Base-by-base conservation (phyloP, 1,139 yeast species). In the Saccharomyces hybrid region DNA sequence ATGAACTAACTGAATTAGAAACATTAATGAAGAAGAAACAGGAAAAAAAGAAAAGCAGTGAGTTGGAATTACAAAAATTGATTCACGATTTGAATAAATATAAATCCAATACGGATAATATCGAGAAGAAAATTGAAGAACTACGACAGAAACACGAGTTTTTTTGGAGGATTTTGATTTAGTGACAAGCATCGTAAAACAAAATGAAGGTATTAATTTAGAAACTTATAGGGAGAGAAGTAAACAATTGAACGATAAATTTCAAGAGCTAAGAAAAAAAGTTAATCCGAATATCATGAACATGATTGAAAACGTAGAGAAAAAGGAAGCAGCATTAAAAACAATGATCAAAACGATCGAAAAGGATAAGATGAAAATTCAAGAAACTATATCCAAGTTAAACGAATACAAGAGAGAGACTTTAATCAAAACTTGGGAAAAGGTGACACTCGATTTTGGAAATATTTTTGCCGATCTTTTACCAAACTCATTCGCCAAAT, bases 291-390 rank as follows among this genome's bases (percentile, higher is more conserved):
- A 90, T 65, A 93, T 93, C 58, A 88, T 91, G 91, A 84, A 85
- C 63, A 88, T 90, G 89, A 89, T 95, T 61, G 98, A 91, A 64
- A 88, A 85, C 60, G 96, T 90, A 20, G 97, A 91, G 68, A 88
- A 86, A 76, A 89, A 90, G 66, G 98, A 91, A 68, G 71, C 77
- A 2, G 78, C 93, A 7, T 76, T 95, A 63, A 84, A 82, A 62
- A 80, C 81, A 6, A 90, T 89, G 91, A 85, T 95, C 56, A 80
- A 78, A 54, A 90, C 96, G 3, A 90, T 95, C 62, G 96, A 88
- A 65, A 88, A 84, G 69, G 99, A 95, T 71, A 90, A 91, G 70
- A 73, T 82, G 20, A 93, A 93, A 74, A 93, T 95, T 62, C 93
- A 87, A 61, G 90, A 88, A 59, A 91, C 98, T 0, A 85, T 93